phyloP scores from a whole-genome alignment of 2,329 filamentous ascomycete species.

The Fusarium agapanthi region DNA sequence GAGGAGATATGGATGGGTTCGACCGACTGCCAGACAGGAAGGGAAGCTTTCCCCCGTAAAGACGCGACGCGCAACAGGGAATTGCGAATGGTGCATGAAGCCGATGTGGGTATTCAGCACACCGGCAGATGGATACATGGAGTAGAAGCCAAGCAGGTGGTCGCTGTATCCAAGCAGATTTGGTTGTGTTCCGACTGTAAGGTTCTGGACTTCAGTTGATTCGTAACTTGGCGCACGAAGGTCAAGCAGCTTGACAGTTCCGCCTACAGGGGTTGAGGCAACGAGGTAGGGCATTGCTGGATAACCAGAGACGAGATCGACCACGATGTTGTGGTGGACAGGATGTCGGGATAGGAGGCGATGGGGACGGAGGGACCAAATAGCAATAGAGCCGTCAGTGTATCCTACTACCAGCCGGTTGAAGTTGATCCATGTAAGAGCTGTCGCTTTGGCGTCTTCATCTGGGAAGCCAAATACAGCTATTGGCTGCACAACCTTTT shows the following conservation, averaged over 20 bases:
- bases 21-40: constrained; percentile 59
- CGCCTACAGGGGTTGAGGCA: constrained; percentile 64
- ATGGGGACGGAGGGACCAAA: constrained; percentile 64
- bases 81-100: constrained; percentile 62
- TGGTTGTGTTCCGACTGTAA: constrained; percentile 61
- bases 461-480: constrained; percentile 55
- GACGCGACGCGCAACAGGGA: constrained; percentile 61
- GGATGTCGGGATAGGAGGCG: constrained; percentile 60
- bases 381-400: constrained; percentile 62
- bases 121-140: constrained; percentile 61
- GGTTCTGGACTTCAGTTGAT: constrained; percentile 61
- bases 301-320: constrained; percentile 65
- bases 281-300: constrained; percentile 65
- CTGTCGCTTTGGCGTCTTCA: constrained; percentile 61
- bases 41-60: constrained; percentile 60
- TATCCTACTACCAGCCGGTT: constrained; percentile 66
- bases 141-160: constrained; percentile 63
- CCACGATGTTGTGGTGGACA: constrained; percentile 62
- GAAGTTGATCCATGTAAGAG: constrained; percentile 63
- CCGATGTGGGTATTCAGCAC: constrained; percentile 62
- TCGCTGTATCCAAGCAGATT: constrained; percentile 64
- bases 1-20: constrained; percentile 62
- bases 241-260: constrained; percentile 62
- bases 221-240: constrained; percentile 62
- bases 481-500: constrained; percentile 55